Conservation (phyloP, 1,284 basidiomycete species). For the Cryptococcus sp. region DNA sequence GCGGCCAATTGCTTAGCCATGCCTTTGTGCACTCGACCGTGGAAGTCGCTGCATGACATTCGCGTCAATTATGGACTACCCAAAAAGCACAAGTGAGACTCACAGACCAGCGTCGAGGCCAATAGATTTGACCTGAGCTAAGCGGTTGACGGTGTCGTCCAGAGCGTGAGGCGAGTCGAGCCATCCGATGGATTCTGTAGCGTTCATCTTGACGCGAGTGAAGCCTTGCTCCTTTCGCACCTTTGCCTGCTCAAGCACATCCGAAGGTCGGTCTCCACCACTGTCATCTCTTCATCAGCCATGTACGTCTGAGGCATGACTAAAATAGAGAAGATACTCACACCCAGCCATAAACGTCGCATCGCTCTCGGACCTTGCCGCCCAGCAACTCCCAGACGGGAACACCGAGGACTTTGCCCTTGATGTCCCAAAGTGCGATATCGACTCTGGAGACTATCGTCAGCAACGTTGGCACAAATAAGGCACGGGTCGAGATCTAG, state of each 20-base stretch:
- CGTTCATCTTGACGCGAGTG: constrained; percentile 74
- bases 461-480: constrained; percentile 55
- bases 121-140: constrained; percentile 64
- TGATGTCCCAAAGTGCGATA: constrained; percentile 63
- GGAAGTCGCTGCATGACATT: constrained; percentile 51
- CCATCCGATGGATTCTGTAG: constrained; percentile 54
- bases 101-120: constrained; percentile 64
- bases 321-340: constrained; percentile 8
- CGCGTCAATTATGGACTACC: constrained; percentile 1
- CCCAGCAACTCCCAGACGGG: constrained; percentile 74
- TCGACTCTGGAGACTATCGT: constrained; percentile 13
- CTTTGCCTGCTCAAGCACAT: constrained; percentile 65
- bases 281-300: constrained; percentile 44
- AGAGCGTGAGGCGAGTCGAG: constrained; percentile 59
- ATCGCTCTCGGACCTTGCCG: constrained; percentile 61
- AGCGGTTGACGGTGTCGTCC: constrained; percentile 62
- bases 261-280: constrained; percentile 69
- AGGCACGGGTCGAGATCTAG: constrained; percentile 58
- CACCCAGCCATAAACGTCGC: constrained; percentile 53
- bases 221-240: constrained; percentile 69
- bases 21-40: constrained; percentile 64
- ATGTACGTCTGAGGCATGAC: constrained; percentile 53
- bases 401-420: constrained; percentile 73
- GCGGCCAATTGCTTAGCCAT: constrained; percentile 76
- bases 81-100: constrained; percentile 8